Conservation (phyloP, 805 yeast genomes). For the Metschnikowia lachancei region DNA sequence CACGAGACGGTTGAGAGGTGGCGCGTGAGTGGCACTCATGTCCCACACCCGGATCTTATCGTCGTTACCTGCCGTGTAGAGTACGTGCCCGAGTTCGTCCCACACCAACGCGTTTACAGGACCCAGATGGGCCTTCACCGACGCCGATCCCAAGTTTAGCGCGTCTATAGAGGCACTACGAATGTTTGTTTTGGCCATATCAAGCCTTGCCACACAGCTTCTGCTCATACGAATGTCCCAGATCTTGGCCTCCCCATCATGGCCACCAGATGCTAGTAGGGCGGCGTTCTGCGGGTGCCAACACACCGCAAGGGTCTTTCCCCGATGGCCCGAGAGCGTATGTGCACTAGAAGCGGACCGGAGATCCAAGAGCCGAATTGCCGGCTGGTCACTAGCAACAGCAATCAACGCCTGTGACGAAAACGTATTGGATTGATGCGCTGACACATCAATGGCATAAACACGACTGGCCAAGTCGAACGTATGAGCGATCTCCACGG, state of each 20-base stretch:
- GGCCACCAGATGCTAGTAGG: constrained; percentile 74
- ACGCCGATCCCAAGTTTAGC: constrained; percentile 29
- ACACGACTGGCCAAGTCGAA: constrained; percentile 63
- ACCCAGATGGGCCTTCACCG: constrained; percentile 68
- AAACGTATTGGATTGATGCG: constrained; percentile 19
- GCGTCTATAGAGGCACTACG: constrained; percentile 13
- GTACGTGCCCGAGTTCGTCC: constrained; percentile 60
- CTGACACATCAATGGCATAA: constrained; percentile 59
- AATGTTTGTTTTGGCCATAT: constrained; percentile 47
- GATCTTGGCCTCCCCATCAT: constrained; percentile 72
- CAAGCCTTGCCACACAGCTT: constrained; percentile 62
- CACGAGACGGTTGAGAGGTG: constrained; percentile 56
- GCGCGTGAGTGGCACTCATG: constrained; percentile 37
- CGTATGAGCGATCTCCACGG: constrained; percentile 61
- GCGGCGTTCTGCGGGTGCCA: constrained; percentile 72
- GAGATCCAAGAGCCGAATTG: constrained; percentile 67
- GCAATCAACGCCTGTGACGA: constrained; percentile 54
- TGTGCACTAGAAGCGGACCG: constrained; percentile 73
- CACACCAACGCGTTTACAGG: constrained; percentile 78
- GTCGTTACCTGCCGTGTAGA: constrained; percentile 73
- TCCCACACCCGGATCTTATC: constrained; percentile 83
- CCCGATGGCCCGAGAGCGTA: constrained; percentile 60
- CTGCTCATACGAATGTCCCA: constrained; percentile 82
- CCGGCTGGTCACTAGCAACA: constrained; percentile 67
- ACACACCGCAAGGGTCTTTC: constrained; percentile 54